A percentile compares a stretch with the other conserved stretches of the same genome.
Conservation (phyloP, 2,329 filamentous ascomycete genomes). For the Penicillium sp. region DNA sequence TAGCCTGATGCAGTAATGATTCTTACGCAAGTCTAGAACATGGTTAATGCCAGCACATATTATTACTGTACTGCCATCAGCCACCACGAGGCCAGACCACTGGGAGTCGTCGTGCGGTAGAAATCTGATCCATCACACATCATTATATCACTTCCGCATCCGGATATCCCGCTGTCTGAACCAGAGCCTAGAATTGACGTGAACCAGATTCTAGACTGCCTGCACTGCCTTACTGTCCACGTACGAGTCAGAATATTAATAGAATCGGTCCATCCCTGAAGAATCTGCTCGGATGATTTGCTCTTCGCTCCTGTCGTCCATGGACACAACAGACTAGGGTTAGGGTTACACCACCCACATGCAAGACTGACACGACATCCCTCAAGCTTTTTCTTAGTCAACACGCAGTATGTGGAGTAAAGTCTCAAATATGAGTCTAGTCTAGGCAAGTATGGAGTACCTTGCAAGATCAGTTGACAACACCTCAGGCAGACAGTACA, state of each 20-base stretch:
- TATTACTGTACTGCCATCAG: neutral
- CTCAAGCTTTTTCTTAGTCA: neutral
- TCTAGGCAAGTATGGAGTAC: too few species aligned
- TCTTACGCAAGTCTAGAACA: neutral
- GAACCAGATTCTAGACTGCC: too few species aligned
- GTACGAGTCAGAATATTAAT: neutral
- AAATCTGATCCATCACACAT: neutral
- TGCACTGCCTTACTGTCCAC: too few species aligned
- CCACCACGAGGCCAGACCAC: neutral
- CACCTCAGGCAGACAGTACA: too few species aligned
- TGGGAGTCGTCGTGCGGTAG: too few species aligned
- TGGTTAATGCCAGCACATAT: too few species aligned
- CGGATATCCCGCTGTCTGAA: conserved; percentile 6
- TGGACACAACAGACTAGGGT: neutral
- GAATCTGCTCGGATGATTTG: neutral
- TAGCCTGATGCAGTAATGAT: neutral
- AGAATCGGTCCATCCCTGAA: neutral
- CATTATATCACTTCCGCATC: conserved; percentile 11
- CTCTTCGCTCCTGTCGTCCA: neutral
- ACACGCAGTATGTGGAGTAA: neutral
- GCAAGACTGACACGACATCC: neutral
- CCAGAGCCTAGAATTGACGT: neutral
- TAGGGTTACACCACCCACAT: conserved; percentile 1
- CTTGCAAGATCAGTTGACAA: neutral
- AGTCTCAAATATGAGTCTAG: neutral